A percentile compares a stretch with the other conserved stretches of the same genome.
These are phyloP conservation scores for Vanderwaltozyma polyspora DNA, from an alignment of 805 yeast genomes.

Conservation along the genomic window DNA sequence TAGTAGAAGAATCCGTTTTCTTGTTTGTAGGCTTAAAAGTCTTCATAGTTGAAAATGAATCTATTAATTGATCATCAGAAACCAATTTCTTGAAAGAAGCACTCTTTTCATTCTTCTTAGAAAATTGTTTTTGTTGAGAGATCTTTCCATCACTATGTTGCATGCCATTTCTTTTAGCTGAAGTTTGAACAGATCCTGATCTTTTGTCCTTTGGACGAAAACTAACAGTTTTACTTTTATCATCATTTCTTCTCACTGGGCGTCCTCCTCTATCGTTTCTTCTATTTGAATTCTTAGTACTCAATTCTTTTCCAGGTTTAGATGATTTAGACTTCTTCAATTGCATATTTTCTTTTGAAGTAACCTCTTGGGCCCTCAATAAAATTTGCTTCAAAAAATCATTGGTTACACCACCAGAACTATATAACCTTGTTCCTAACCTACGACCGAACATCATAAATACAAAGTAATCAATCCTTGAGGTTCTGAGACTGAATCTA, in stretches of 20 bases:
- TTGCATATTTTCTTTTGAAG: conserved; percentile 5
- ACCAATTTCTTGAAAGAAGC: too few relatives aligned
- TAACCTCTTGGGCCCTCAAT: conserved; percentile 24
- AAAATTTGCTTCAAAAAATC: conserved; percentile 24
- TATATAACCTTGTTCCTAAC: conserved; percentile 8
- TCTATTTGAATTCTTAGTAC: neutral
- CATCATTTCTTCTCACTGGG: neutral
- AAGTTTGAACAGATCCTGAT: neutral
- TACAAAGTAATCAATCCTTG: too few relatives aligned
- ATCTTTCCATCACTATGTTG: too few relatives aligned
- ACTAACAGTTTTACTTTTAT: too few relatives aligned
- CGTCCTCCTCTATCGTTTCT: neutral
- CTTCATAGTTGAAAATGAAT: neutral
- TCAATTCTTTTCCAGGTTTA: too few relatives aligned
- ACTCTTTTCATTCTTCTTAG: neutral
- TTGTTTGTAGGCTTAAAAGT: neutral
- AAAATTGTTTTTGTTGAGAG: neutral
- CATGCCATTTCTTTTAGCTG: too few relatives aligned
- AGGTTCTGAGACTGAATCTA: too few relatives aligned
- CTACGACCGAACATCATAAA: neutral
- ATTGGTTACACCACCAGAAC: conserved; percentile 18
- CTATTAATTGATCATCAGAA: neutral
- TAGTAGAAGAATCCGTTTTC: neutral
- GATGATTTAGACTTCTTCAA: neutral
- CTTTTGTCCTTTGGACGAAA: too few relatives aligned